Conservation (phyloP, 164 flowering plant species). For the Annona cherimola region DNA sequence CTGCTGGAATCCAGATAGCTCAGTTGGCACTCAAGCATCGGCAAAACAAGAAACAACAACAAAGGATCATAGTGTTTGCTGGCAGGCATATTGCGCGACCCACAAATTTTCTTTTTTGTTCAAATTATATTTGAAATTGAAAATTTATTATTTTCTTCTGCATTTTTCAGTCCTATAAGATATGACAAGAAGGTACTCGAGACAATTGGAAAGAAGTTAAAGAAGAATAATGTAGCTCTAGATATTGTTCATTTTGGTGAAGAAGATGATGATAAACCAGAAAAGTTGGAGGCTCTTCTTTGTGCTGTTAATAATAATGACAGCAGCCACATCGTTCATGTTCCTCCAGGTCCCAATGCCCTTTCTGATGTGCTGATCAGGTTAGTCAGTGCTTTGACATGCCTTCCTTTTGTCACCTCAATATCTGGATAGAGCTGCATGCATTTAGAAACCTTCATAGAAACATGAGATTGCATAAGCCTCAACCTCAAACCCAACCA, state of each 20-base stretch:
- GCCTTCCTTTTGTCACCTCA: too few species aligned
- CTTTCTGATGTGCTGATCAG: slow-evolving; percentile 89
- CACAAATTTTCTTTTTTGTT: too few species aligned
- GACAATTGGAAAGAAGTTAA: slow-evolving; percentile 75
- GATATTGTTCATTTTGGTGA: slow-evolving; percentile 93
- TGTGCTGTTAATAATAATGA: slow-evolving; percentile 81
- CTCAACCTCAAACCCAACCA: too few species aligned
- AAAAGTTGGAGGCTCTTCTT: slow-evolving; percentile 83
- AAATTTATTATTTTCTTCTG: not conserved
- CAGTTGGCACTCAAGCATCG: slow-evolving; percentile 94
- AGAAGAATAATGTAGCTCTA: slow-evolving; percentile 93
- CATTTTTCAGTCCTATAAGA: slow-evolving; percentile 57
- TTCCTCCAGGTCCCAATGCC: slow-evolving; percentile 75
- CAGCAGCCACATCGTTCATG: slow-evolving; percentile 84
- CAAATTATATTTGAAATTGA: not conserved
- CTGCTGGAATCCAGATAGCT: slow-evolving; percentile 87
- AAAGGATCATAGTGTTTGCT: slow-evolving; percentile 88
- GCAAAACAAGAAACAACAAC: slow-evolving; percentile 90
- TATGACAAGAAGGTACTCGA: slow-evolving; percentile 80
- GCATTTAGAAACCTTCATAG: too few species aligned
- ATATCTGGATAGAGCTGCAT: too few species aligned
- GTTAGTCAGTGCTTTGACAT: slow-evolving; percentile 20
- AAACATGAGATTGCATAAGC: too few species aligned
- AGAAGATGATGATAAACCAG: slow-evolving; percentile 79
- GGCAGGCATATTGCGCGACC: slow-evolving; percentile 46